A percentile compares a stretch with the other conserved stretches of the same genome.
Evolutionary conservation across 2,329 filamentous ascomycete species (phyloP).

Genomic region (Ceratocystis smalleyi): DNA sequence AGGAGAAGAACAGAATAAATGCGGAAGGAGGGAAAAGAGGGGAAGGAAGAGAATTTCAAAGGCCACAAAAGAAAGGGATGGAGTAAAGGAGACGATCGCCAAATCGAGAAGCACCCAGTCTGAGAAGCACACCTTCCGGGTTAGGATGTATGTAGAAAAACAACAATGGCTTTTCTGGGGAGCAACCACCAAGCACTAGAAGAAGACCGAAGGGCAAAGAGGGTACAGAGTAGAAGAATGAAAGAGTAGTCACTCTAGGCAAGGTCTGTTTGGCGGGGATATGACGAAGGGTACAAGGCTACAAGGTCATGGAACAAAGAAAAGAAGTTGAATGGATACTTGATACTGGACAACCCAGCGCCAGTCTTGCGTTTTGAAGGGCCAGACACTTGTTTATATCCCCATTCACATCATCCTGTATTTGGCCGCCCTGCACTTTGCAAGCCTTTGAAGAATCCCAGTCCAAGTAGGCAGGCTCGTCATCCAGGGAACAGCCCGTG

Average conservation of each 20-base stretch:
- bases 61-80: neutral
- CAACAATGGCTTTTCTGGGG: neutral
- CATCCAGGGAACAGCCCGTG: constrained; percentile 19
- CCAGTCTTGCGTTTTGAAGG: neutral
- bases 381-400: constrained; percentile 1
- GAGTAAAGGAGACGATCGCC: neutral
- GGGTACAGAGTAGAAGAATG: neutral
- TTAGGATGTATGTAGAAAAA: neutral
- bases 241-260: neutral
- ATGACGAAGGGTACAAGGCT: neutral
- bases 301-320: neutral
- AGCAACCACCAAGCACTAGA: neutral
- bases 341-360: neutral
- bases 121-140: neutral
- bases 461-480: neutral
- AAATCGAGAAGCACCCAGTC: neutral
- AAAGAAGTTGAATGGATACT: neutral
- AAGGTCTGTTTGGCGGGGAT: neutral
- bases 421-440: constrained; percentile 9
- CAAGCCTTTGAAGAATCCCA: neutral
- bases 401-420: neutral
- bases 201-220: neutral
- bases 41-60: constrained; percentile 2
- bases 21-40: neutral
- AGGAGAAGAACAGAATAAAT: neutral